Base-by-base conservation (phyloP, 2,329 filamentous ascomycete species). In the Phaeosphaeria sp. region DNA sequence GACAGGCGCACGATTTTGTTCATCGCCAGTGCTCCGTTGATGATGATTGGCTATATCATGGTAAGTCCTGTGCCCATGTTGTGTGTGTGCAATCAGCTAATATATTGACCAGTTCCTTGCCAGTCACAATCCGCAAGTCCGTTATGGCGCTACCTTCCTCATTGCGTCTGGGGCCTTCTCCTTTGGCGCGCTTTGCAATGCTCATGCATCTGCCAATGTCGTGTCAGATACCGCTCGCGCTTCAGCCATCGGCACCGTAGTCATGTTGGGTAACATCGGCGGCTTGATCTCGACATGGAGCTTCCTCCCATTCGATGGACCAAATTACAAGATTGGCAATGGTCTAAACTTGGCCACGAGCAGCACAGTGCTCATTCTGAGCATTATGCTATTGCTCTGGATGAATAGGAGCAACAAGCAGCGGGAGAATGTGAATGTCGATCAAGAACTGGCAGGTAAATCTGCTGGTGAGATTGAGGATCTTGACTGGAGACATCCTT, bases 241-340 rank as follows among this genome's bases (percentile, higher is more conserved):
- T 9, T 83, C 87, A 0, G 88, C 87, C 3, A 89, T 91, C 45
- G 88, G 86, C 11, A 85, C 84, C 0, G 87, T 86, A 52, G 87
- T 91, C 68, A 91, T 91, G 88, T 78, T 90, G 22, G 90, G 89
- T 25, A 91, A 91, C 53, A 71, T 91, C n/a, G 90, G 90, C 2
- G 90, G 89, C 0, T 73, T 91, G 33, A 82, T 90, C 56, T 83
- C 85, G 1, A 89, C 86, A 0, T 91, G 88, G 87, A 83, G 81
- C 1, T 91, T 89, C 75, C 67, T 91, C 17, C 83, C 84, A 0
- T 85, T 78, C 64, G 89, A 91, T 68, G 84, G 67, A 0, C 89
- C 89, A 0, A 75, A 91, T 56, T 92, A 87, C 67, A 86, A 81
- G 59, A 90, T 91, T 55, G 89, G 89, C 1, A 91, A 91, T 67